Conservation (phyloP, 129 eudicot genomes). For the Rutidosis leptorrhynchoides region DNA sequence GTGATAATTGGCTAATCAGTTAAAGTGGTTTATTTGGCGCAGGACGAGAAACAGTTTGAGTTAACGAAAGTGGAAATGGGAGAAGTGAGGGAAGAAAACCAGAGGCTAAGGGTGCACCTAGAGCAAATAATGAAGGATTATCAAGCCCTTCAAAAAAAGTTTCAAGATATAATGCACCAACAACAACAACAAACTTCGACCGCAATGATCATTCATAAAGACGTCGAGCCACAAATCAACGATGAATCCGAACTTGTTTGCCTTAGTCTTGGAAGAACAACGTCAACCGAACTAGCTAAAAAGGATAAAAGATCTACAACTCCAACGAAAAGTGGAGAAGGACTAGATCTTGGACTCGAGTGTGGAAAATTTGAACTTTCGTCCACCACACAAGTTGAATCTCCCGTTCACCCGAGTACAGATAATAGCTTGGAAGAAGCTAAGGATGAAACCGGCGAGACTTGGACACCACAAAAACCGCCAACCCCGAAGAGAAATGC, state of each 20-base stretch:
- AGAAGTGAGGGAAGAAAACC: constrained; percentile 77
- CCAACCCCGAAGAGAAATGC: constrained; percentile 35
- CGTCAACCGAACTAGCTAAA: constrained; percentile 33
- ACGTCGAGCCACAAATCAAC: constrained; percentile 18
- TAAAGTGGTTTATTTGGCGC: background rate
- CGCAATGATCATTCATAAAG: background rate
- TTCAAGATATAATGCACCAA: constrained; percentile 47
- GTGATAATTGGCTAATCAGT: background rate
- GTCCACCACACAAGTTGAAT: constrained; percentile 19
- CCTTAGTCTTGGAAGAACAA: constrained; percentile 77
- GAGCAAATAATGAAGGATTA: constrained; percentile 76
- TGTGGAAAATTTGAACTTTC: constrained; percentile 50
- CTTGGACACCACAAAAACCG: constrained; percentile 45
- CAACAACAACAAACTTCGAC: constrained; percentile 37
- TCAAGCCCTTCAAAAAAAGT: constrained; percentile 59
- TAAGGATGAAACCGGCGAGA: constrained; percentile 49
- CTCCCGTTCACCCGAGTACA: constrained; percentile 38
- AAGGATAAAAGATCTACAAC: constrained; percentile 35
- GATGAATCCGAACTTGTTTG: constrained; percentile 55
- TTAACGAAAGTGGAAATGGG: constrained; percentile 75
- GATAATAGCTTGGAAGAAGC: constrained; percentile 70
- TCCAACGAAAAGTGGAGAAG: constrained; percentile 32
- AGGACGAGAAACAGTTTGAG: constrained; percentile 64
- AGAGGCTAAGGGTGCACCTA: constrained; percentile 58
- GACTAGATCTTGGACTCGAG: constrained; percentile 56